Base-by-base conservation (phyloP, 2,329 filamentous ascomycete species). In the Chrysoporthe cubensis region DNA sequence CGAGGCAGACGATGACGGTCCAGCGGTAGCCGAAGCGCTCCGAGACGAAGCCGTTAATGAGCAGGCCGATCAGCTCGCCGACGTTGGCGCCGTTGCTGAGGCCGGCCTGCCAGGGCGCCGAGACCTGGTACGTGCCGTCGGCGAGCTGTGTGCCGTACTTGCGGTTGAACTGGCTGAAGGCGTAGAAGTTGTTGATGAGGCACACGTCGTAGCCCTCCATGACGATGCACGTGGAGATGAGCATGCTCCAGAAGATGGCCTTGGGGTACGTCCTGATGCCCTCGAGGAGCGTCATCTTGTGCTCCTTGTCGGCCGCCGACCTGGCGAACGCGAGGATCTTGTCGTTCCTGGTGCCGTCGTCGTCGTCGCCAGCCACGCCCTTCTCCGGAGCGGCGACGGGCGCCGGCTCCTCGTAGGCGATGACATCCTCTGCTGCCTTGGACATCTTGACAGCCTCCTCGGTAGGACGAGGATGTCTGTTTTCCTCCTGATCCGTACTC, bases 121-220 rank as follows among this genome's bases (percentile, higher is more conserved):
- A 74, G 21, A 80, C 72, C 60, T 75, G 72, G 40, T 72, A 75
- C 1, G 67, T 68, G 44, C 73, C 74, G 57, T 73, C 69, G 13
- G 71, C 62, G 21, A 71, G 65, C 66, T 71, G 72, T 34, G 71
- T 68, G 64, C 73, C 74, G 65, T 75, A 75, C 62, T 74, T 75
- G 32, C 68, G 65, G 59, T 73, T 72, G 67, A 78, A 78, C 50
- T 72, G 72, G 62, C 73, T 65, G 50, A 69, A 66, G 63, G 57
- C 43, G 66, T 70, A 94, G 75, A 96, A 93, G 79, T 94, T 94
- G 81, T 90, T 93, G 74, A 96, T 88, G 64, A 96, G 82, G 74
- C 88, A 90, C 68, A 96, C 84, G 76, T 97, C 93, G 80, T 94
- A 96, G 44, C 92, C 93, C 78, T 97, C 93, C 94, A 97, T 97